A percentile compares a stretch with the other conserved stretches of the same genome.
Conservation (phyloP, 192 early-diverging fungal genomes). For the Coemansia sp. region DNA sequence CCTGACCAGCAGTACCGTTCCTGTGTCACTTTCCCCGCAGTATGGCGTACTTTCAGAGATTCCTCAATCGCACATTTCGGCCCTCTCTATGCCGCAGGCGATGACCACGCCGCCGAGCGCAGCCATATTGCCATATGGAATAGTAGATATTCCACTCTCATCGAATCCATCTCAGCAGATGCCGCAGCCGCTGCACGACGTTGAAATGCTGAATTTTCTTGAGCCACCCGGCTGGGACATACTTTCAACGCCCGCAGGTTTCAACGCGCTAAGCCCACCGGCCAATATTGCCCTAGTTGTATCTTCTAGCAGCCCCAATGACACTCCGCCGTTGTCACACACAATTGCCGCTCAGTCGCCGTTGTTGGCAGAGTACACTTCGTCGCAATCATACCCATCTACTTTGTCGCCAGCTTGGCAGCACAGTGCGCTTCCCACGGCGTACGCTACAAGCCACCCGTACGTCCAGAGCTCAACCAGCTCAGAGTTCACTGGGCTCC, state of each 20-base stretch:
- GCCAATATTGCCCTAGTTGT: constrained; percentile 1
- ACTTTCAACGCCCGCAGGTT: background rate
- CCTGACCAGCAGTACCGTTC: background rate
- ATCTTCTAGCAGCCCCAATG: background rate
- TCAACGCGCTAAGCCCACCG: constrained; percentile 7
- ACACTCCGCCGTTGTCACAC: background rate
- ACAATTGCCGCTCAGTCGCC: background rate
- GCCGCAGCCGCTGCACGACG: background rate
- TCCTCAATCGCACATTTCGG: background rate
- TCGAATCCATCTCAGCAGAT: background rate
- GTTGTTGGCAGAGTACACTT: constrained; percentile 1
- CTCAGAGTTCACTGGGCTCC: background rate
- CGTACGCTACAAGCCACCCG: background rate
- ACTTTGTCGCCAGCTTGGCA: background rate
- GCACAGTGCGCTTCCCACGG: background rate
- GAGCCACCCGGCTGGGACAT: background rate
- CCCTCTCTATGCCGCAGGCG: background rate
- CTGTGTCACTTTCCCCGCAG: background rate
- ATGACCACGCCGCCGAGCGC: background rate
- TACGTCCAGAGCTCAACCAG: background rate
- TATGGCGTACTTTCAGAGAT: background rate
- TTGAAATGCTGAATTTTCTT: background rate
- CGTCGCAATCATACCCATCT: background rate
- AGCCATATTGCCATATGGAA: background rate
- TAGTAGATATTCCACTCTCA: background rate